Conservation (phyloP, 495 filamentous ascomycete species). For the Staphylotrichum longicolle region DNA sequence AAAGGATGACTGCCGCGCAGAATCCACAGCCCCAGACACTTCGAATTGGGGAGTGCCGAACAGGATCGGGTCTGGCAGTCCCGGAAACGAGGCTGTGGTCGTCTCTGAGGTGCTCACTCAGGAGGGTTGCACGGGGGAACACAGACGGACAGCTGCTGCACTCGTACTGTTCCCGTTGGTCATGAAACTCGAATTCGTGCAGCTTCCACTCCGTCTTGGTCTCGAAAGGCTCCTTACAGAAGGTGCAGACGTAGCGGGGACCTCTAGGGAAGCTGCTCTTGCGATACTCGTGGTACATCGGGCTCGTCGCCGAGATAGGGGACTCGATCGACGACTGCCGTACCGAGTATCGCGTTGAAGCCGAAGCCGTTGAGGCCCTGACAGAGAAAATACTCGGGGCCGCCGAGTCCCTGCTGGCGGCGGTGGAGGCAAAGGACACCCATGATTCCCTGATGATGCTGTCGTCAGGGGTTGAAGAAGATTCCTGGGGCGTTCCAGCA, state of each 20-base stretch:
- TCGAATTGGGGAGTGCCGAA: slow-evolving; percentile 1
- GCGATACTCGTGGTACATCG: slow-evolving; percentile 14
- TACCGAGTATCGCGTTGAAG: slow-evolving; percentile 20
- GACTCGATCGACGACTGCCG: slow-evolving; percentile 28
- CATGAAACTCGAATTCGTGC: slow-evolving; percentile 26
- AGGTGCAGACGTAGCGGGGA: slow-evolving; percentile 27
- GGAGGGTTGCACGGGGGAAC: slow-evolving; percentile 2
- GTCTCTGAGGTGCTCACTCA: slow-evolving; percentile 16
- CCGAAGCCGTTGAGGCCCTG: slow-evolving; percentile 20
- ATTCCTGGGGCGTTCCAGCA: background rate
- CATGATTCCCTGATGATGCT: slow-evolving; percentile 14
- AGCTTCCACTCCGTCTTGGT: slow-evolving; percentile 25
- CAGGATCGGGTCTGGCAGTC: background rate
- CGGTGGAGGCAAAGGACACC: slow-evolving; percentile 23
- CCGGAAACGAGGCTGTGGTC: slow-evolving; percentile 12
- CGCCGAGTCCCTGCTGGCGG: slow-evolving; percentile 20
- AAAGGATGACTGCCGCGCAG: slow-evolving; percentile 19
- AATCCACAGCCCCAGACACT: slow-evolving; percentile 34
- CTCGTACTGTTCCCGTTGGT: slow-evolving; percentile 11
- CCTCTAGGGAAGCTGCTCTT: slow-evolving; percentile 18
- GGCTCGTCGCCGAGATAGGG: slow-evolving; percentile 20
- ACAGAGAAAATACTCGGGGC: slow-evolving; percentile 30
- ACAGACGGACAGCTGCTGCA: slow-evolving; percentile 21
- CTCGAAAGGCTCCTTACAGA: slow-evolving; percentile 27
- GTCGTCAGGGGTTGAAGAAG: background rate